Evolutionary conservation across 129 eudicot genomes (phyloP).

Genomic region (Oenanthe sinensis): DNA sequence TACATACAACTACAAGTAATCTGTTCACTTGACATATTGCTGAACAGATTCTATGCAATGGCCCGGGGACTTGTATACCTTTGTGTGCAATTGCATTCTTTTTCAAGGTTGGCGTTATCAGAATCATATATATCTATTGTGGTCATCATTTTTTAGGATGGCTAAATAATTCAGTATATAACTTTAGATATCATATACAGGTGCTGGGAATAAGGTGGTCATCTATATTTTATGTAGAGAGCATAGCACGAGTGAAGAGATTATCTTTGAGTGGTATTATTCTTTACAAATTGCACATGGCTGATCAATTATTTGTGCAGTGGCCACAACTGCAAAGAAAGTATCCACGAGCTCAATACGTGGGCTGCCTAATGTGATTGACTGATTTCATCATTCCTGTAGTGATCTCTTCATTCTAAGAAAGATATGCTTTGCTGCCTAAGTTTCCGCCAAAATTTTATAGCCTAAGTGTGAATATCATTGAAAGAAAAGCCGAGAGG

Average conservation of each 20-base stretch:
- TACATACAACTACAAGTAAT: background rate
- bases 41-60: constrained; percentile 70
- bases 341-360: constrained; percentile 68
- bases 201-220: constrained; percentile 86
- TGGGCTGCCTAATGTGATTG: constrained; percentile 70
- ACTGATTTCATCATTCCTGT: background rate
- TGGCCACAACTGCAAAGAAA: constrained; percentile 78
- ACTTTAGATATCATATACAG: constrained; percentile 22
- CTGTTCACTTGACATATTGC: background rate
- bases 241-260: constrained; percentile 87
- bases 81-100: constrained; percentile 57
- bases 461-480: background rate
- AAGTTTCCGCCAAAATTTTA: background rate
- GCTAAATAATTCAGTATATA: background rate
- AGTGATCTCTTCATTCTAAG: background rate
- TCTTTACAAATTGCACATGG: constrained; percentile 70
- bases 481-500: background rate
- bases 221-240: constrained; percentile 75
- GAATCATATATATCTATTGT: background rate
- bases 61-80: constrained; percentile 90
- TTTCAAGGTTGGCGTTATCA: constrained; percentile 5
- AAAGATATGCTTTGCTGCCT: constrained; percentile 1
- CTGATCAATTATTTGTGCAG: constrained; percentile 83
- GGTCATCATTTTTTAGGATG: background rate
- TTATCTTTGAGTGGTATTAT: constrained; percentile 73